Base-by-base conservation (phyloP, 1,284 basidiomycete genomes). In the Bjerkandera adusta region DNA sequence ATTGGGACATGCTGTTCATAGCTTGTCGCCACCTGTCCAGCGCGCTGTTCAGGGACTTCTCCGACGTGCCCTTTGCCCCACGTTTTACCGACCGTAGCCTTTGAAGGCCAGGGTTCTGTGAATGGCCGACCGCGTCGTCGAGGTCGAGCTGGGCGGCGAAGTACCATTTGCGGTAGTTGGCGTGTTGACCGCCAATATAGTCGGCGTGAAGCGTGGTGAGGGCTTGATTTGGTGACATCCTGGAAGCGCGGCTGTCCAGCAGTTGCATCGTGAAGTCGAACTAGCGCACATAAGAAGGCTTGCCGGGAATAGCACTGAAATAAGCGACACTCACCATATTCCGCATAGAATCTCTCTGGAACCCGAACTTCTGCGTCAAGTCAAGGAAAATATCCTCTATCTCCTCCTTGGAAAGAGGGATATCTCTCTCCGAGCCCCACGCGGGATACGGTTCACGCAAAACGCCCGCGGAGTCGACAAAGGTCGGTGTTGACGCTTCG, bases 261-360 rank as follows among this genome's bases (percentile, higher is more conserved):
- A 94, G 83, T 60, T 98, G 95, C 96, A 99, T 99, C 53, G 96
- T 72, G 69, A 97, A 97, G 70, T 99, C 96, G 72, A 97, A 99
- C 91, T 79, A 50, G 47, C 41, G 29, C 42, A 39, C 46, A 43
- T 30, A 30, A 46, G 45, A 45, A 35, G 11, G 34, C 20, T 18
- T 12, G 30, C 43, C n/a, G 27, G 36, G 18, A 43, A 33, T 37
- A 49, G 49, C 39, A 45, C 13, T 18, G 15, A 12, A 2, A 13
- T 18, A 21, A n/a, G 3, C 40, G 27, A 36, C 43, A 73, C 81
- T 43, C 57, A 89, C 89, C 89, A 87, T 93, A 75, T 89, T 95
- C 39, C 88, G 74, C 88, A 90, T 90, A 11, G 85, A 89, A 66
- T 96, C 93, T 51, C 89, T 77, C 70, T 95, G 96, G 67, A 99